These are phyloP conservation scores for Fragilaria crotonensis DNA, from an alignment of 108 stramenopile species.

Conservation along the genomic window DNA sequence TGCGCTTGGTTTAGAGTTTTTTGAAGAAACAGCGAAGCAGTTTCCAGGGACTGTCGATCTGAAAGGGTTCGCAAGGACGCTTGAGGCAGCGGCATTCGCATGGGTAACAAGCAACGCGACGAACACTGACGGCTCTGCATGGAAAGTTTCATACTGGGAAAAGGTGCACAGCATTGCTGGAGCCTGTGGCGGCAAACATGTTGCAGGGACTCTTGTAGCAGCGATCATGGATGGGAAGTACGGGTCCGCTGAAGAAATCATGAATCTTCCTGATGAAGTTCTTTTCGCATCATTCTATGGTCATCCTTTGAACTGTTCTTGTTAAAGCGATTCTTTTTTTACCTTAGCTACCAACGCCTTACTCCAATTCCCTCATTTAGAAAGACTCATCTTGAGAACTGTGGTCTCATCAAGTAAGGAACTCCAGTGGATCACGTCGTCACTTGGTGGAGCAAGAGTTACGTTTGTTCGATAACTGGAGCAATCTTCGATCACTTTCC, in stretches of 20 bases:
- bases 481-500: no score
- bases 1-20: conserved; percentile 30
- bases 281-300: conserved; percentile 25
- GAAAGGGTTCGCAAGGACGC: neutral
- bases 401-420: no score
- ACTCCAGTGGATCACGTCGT: no score
- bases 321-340: no score
- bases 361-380: no score
- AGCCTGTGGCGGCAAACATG: conserved; percentile 29
- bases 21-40: conserved; percentile 11
- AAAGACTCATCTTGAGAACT: no score
- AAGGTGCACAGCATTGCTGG: conserved; percentile 38
- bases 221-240: conserved; percentile 34
- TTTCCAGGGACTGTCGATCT: conserved; percentile 16
- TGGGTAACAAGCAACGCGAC: neutral
- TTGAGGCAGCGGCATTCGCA: conserved; percentile 3
- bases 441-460: no score
- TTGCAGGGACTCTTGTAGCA: conserved; percentile 25
- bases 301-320: no score
- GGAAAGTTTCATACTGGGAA: conserved; percentile 42
- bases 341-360: no score
- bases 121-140: conserved; percentile 16
- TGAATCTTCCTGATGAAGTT: conserved; percentile 32
- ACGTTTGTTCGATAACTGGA: no score
- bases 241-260: conserved; percentile 30